Conservation (phyloP, 1,284 basidiomycete species). For the Quambalaria eucalypti region DNA sequence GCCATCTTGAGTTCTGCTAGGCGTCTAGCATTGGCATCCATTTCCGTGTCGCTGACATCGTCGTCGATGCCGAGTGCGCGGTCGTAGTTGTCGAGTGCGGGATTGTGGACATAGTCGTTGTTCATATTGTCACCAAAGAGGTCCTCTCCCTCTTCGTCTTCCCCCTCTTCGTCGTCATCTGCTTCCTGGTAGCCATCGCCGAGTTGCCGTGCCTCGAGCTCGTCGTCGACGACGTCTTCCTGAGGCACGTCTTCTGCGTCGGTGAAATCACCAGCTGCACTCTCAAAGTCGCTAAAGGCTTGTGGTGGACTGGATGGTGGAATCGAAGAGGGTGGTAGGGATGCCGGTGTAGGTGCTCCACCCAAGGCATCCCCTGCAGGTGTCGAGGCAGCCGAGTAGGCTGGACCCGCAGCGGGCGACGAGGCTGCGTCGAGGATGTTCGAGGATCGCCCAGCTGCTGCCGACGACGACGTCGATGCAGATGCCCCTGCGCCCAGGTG, state of each 20-base stretch:
- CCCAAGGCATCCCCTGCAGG: neutral
- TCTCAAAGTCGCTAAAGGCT: neutral
- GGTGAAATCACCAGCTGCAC: too few species aligned
- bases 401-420: neutral
- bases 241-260: constrained; percentile 4
- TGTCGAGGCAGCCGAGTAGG: neutral
- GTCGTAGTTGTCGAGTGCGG: constrained; percentile 77
- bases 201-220: constrained; percentile 27
- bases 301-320: neutral
- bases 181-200: constrained; percentile 50
- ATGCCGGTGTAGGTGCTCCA: neutral
- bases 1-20: constrained; percentile 82
- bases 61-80: constrained; percentile 73
- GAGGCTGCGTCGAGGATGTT: neutral
- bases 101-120: constrained; percentile 81
- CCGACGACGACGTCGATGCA: too few species aligned
- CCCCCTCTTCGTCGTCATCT: constrained; percentile 60
- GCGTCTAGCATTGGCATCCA: constrained; percentile 66
- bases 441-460: neutral
- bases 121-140: constrained; percentile 64
- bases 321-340: neutral
- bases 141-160: constrained; percentile 70
- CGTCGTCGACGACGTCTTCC: constrained; percentile 36
- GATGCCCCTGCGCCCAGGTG: neutral
- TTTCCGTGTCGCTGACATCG: constrained; percentile 62